Evolutionary conservation across 1,284 basidiomycete genomes (phyloP).

Genomic region (Grifola frondosa): DNA sequence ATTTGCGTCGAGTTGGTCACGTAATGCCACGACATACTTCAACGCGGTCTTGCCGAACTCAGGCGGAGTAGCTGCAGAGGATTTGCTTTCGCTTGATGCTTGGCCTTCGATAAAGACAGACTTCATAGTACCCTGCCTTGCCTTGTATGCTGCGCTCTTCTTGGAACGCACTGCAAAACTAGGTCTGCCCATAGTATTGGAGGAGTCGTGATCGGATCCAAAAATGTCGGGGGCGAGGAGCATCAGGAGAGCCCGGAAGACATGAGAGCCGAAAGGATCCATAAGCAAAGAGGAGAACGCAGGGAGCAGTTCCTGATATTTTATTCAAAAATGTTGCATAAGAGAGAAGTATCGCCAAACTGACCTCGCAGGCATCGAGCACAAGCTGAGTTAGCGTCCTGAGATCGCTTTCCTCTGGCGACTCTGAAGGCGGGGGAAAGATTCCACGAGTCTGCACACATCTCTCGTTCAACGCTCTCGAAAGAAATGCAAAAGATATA

Average conservation of each 20-base stretch:
- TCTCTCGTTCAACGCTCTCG: too few species aligned
- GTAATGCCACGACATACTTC: slow-evolving; percentile 54
- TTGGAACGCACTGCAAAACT: slow-evolving; percentile 59
- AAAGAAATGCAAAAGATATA: slow-evolving; percentile 1
- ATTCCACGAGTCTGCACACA: slow-evolving; percentile 56
- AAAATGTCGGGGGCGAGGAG: slow-evolving; percentile 65
- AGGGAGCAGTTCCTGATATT: slow-evolving; percentile 65
- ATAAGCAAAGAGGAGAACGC: slow-evolving; percentile 64
- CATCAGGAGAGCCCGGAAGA: slow-evolving; percentile 75
- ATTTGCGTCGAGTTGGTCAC: slow-evolving; percentile 58
- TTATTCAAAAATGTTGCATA: slow-evolving; percentile 5
- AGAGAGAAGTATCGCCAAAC: slow-evolving; percentile 20
- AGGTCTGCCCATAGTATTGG: slow-evolving; percentile 34
- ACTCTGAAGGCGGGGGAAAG: slow-evolving; percentile 50
- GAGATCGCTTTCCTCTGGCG: slow-evolving; percentile 62
- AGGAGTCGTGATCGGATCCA: slow-evolving; percentile 21
- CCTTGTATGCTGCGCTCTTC: slow-evolving; percentile 75
- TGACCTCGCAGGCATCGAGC: slow-evolving; percentile 63
- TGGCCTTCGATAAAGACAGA: slow-evolving; percentile 60
- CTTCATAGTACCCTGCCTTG: slow-evolving; percentile 71
- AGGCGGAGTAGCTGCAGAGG: slow-evolving; percentile 40
- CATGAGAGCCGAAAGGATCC: slow-evolving; percentile 87
- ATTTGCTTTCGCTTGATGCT: slow-evolving; percentile 38
- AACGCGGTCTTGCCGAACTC: slow-evolving; percentile 53
- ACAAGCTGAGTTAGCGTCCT: slow-evolving; percentile 72